Percentiles rank a stretch among this genome's conserved stretches.
Evolutionary conservation across 1,284 basidiomycete genomes (phyloP).

Genomic region (Golubevia pallescens): DNA sequence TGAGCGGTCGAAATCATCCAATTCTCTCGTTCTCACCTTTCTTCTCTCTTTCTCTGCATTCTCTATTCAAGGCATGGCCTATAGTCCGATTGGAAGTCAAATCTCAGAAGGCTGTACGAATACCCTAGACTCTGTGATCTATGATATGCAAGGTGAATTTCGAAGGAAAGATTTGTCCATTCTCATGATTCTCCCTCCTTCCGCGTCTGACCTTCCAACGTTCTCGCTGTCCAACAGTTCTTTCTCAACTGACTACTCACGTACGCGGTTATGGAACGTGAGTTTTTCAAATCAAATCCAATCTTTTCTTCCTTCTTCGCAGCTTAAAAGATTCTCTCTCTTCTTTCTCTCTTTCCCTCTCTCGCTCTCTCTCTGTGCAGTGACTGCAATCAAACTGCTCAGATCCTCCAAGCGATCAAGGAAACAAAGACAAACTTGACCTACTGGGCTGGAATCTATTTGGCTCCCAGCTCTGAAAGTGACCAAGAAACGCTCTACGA

Average conservation of each 20-base stretch:
- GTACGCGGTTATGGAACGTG: not conserved
- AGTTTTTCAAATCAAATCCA: not conserved
- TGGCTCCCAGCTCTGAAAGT: not conserved
- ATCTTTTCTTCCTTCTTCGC: not conserved
- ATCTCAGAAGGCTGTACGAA: no score
- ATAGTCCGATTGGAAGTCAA: no score
- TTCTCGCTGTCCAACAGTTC: no score
- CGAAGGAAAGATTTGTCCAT: no score
- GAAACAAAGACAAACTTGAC: slow-evolving; percentile 29
- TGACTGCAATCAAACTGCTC: slow-evolving; percentile 31
- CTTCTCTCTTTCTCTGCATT: no score
- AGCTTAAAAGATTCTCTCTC: not conserved
- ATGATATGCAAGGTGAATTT: slow-evolving; percentile 2
- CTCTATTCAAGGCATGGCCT: no score
- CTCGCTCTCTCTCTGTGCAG: not conserved
- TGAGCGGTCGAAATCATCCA: no score
- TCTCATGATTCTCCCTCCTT: no score
- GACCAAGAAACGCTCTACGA: not conserved
- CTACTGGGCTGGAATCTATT: not conserved
- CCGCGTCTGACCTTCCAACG: no score
- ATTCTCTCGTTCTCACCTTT: no score
- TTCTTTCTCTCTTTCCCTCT: not conserved
- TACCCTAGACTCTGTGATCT: not conserved
- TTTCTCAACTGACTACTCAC: not conserved
- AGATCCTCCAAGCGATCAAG: slow-evolving; percentile 25